Conservation (phyloP, 768 basidiomycete genomes). For the Collybiopsis luxurians region DNA sequence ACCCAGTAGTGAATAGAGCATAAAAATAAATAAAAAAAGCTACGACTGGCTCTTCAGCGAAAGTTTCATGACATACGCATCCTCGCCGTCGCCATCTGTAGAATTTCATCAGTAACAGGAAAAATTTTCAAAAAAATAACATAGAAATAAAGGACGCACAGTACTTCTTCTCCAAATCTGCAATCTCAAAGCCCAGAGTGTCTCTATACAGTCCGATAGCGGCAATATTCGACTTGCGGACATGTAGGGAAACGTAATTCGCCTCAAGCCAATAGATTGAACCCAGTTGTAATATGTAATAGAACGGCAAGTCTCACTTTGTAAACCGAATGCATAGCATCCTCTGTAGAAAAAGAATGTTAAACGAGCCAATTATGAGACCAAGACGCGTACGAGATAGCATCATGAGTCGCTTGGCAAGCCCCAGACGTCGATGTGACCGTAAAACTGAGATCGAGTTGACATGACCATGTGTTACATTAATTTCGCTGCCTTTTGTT, state of each 20-base stretch:
- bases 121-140: neutral
- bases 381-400: constrained; percentile 72
- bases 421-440: constrained; percentile 81
- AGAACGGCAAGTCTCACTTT: too few species aligned
- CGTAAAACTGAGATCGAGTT: constrained; percentile 95
- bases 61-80: constrained; percentile 82
- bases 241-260: constrained; percentile 82
- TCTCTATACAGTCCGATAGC: constrained; percentile 88
- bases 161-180: constrained; percentile 84
- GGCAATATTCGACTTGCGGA: constrained; percentile 93
- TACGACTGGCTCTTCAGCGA: constrained; percentile 28
- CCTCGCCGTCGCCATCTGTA: constrained; percentile 84
- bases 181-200: constrained; percentile 85
- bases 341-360: constrained; percentile 47
- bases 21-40: too few species aligned
- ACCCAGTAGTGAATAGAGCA: too few species aligned
- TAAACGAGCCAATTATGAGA: neutral
- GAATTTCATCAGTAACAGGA: neutral
- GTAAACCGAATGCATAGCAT: constrained; percentile 90
- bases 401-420: constrained; percentile 93
- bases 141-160: constrained; percentile 53
- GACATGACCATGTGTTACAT: constrained; percentile 77
- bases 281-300: too few species aligned
- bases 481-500: constrained; percentile 22
- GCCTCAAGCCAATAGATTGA: too few species aligned